These are phyloP conservation scores for Sugiyamaella floridensis DNA, from an alignment of 805 yeast genomes.

Conservation along the genomic window DNA sequence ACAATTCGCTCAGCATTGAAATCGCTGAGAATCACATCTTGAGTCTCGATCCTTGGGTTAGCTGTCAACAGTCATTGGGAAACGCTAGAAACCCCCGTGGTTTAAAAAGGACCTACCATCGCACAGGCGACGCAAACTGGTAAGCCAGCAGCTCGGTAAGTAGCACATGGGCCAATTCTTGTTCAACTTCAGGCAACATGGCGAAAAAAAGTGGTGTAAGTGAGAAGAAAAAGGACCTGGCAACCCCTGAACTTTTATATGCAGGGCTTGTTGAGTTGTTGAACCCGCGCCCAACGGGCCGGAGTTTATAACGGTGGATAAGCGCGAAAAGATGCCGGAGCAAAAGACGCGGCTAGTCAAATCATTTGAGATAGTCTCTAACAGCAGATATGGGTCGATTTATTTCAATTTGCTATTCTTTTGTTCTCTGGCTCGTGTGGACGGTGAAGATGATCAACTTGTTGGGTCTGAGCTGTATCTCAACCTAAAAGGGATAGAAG, in stretches of 20 bases:
- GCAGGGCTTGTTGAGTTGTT: not conserved
- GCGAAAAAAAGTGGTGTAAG: not conserved
- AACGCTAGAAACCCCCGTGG: not conserved
- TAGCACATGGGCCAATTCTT: constrained; percentile 90
- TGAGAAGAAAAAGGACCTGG: not conserved
- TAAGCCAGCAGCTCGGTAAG: constrained; percentile 94
- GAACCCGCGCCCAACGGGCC: not conserved
- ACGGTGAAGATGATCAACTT: too few species aligned
- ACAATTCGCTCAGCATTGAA: constrained; percentile 95
- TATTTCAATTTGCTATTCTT: too few species aligned
- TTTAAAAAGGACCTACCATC: constrained; percentile 64
- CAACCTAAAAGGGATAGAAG: too few species aligned
- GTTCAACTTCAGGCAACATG: constrained; percentile 94
- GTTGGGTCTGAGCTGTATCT: too few species aligned
- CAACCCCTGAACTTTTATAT: not conserved
- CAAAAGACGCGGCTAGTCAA: too few species aligned
- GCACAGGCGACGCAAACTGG: constrained; percentile 98
- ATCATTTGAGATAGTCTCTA: too few species aligned
- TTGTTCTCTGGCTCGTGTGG: too few species aligned
- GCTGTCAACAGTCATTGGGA: too few species aligned
- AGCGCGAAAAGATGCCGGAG: too few species aligned
- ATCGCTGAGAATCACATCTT: constrained; percentile 91
- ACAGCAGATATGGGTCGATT: too few species aligned
- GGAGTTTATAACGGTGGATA: not conserved
- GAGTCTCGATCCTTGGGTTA: constrained; percentile 71